phyloP scores from a whole-genome alignment of 202 grass and related monocot genomes.

The Carex arenaria region DNA sequence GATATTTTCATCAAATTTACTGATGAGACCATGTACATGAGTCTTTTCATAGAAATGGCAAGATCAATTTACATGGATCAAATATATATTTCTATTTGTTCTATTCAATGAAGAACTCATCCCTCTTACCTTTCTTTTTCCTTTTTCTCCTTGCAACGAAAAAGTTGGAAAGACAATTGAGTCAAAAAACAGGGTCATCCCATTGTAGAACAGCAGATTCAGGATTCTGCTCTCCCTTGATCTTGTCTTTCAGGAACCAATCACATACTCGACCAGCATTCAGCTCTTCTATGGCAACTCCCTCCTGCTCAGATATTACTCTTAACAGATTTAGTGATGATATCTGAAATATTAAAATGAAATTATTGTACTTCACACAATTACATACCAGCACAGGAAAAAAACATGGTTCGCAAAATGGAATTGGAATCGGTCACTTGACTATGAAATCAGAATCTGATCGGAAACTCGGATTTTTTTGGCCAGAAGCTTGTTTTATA shows the following conservation, averaged over 20 bases:
- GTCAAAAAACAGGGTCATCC: too few relatives aligned
- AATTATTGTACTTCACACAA: neutral
- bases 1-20: neutral
- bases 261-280: constrained; percentile 85
- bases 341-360: constrained; percentile 46
- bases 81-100: neutral
- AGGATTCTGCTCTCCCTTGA: constrained; percentile 65
- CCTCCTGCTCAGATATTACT: constrained; percentile 85
- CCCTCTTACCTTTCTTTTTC: too few relatives aligned
- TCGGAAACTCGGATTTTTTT: too few relatives aligned
- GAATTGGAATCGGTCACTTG: too few relatives aligned
- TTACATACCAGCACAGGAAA: neutral
- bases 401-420: too few relatives aligned
- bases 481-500: too few relatives aligned
- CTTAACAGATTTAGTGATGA: constrained; percentile 87
- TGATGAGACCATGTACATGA: neutral
- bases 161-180: too few relatives aligned
- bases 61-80: neutral
- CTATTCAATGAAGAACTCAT: neutral
- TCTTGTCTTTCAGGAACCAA: constrained; percentile 97
- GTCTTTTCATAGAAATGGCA: neutral
- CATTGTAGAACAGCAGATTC: constrained; percentile 66
- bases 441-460: too few relatives aligned
- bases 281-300: constrained; percentile 69
- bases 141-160: too few relatives aligned